Base-by-base conservation (phyloP, 306 rosid species). In the Parietaria judaica region DNA sequence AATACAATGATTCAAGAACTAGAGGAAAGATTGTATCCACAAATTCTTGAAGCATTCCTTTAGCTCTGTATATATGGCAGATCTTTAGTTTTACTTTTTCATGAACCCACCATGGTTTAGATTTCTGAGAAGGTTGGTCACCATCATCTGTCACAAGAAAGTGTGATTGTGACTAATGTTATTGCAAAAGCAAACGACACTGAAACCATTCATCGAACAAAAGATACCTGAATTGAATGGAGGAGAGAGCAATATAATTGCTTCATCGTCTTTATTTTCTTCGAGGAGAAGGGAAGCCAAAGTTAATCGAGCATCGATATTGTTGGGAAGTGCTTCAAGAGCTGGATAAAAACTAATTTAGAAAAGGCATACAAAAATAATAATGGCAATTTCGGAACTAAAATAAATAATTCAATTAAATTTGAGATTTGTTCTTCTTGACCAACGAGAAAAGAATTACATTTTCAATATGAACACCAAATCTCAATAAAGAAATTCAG, bases 221-320 rank as follows among this genome's bases (percentile, higher is more conserved):
- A 65, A 70, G 51, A 56, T 76, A 88, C 94, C 88, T 51, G 72
- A 56, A 70, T 67, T 73, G 38, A 69, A 68, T 12, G 87, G 89
- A 70, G 91, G 95, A 72, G 89, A 79, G 51, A 88, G 73, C 78
- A 91, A 73, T 12, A 79, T 77, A 70, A 85, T 80, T 58, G 89
- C 98, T 70, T 91, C 98, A 66, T 81, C 89, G 64, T 68, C 81
- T 70, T 77, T 83, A 71, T 65, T 82, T 70, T 91, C 92, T 73
- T 88, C 96, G 57, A 91, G 83, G 35, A 91, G 87, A 72, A 91
- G 85, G 69, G 92, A 88, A 71, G 92, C 83, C 79, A 91, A 78
- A 67, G 79, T 73, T 56, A 91, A 77, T 14, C 98, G 83, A 7
- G 85, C 82, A 72, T 81, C 84, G 70, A 88, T 75, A 70, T 91